These are phyloP conservation scores for Boletus eberwhitei DNA, from an alignment of 768 basidiomycete species.

Conservation along the genomic window DNA sequence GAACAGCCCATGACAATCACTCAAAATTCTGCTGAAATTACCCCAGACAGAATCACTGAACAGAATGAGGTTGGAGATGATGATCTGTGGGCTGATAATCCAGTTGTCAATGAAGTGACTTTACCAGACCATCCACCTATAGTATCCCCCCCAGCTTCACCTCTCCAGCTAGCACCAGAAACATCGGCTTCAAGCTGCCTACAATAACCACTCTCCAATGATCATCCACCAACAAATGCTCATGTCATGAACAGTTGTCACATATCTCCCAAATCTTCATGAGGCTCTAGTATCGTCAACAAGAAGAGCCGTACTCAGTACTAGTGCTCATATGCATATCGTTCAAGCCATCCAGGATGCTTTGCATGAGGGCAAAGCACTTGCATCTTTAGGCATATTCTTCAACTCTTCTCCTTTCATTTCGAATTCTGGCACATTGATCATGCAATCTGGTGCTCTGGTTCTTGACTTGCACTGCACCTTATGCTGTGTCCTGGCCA, in stretches of 20 bases:
- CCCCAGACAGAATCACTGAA: conserved; percentile 29
- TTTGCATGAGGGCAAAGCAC: conserved; percentile 63
- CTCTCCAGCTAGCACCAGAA: conserved; percentile 32
- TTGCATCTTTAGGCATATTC: conserved; percentile 57
- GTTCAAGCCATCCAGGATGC: conserved; percentile 56
- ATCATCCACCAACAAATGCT: conserved; percentile 20
- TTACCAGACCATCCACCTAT: conserved; percentile 30
- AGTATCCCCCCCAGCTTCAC: conserved; percentile 19
- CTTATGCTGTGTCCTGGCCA: conserved; percentile 67
- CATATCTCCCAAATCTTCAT: conserved; percentile 19
- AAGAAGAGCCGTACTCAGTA: conserved; percentile 59
- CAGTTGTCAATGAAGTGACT: conserved; percentile 26
- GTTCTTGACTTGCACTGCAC: conserved; percentile 77
- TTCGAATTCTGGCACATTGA: conserved; percentile 46
- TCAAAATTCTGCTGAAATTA: neutral
- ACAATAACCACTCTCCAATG: conserved; percentile 39
- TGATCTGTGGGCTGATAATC: conserved; percentile 62
- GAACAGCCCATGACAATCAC: conserved; percentile 28
- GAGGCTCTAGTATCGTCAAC: conserved; percentile 5
- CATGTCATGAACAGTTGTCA: conserved; percentile 17
- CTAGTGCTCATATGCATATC: conserved; percentile 54
- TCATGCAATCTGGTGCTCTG: conserved; percentile 59
- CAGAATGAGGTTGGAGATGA: too few relatives aligned
- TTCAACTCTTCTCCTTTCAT: conserved; percentile 29
- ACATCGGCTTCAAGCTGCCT: conserved; percentile 55